Evolutionary conservation across 345 rosid species (phyloP), one percentile per base, ranked within the genome.

Genomic region (Aquilaria sinensis): DNA sequence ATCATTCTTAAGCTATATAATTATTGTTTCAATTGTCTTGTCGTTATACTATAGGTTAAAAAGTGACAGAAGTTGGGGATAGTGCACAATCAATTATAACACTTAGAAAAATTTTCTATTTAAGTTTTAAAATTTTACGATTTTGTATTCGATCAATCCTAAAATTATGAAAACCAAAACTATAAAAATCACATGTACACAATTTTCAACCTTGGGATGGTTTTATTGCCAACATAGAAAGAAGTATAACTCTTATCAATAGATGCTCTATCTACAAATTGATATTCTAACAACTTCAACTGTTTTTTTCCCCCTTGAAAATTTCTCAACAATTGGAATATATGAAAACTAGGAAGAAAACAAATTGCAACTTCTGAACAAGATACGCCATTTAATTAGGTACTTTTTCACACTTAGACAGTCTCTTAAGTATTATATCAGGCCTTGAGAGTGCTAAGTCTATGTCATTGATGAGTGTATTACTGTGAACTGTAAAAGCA

Each of bases 221-320:
- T 57, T 80, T 82, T 88, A 46, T 77, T 78, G 37, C 79, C 68
- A 30, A 74, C 87, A 45, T 66, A 56, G 53, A 73, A 67, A 47
- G 63, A 57, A 63, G 57, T 55, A 49, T 85, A 83, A 56, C 78
- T 78, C 51, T 75, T 60, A 70, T 48, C 67, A 50, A 79, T 66
- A 30, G 84, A 62, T 63, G 75, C 59, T 60, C 76, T 85, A 78
- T 74, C 89, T 58, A 66, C 73, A 33, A 83, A 74, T 37, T 78
- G 81, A 71, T 90, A 80, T 76, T 86, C 96, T 65, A 85, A 80
- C 59, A 90, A 94, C 97, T 77, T 85, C 95, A 60, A 94, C 97
- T 0, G 95, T 94, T 66, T 88, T 86, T 69, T 85, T 80, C 97
- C 23, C 23, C 23, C 23, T 23, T 94, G 85, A 65, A 65, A 45